Evolutionary conservation across 2,329 filamentous ascomycete species (phyloP).

Genomic region (Passalora sequoiae): DNA sequence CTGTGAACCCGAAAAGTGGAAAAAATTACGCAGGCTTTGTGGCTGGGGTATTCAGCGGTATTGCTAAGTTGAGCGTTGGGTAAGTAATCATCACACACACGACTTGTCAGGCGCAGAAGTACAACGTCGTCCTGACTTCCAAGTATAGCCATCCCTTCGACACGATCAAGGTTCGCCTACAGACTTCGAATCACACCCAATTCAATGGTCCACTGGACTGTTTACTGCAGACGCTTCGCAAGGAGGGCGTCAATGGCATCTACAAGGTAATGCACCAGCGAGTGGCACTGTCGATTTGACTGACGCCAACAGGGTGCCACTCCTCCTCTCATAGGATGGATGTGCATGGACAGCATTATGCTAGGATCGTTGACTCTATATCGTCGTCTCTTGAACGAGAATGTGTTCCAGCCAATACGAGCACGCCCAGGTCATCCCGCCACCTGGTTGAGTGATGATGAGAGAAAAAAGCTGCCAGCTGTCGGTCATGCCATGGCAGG

Average conservation of each 20-base stretch:
- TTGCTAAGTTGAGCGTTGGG: constrained; percentile 74
- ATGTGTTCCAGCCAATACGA: constrained; percentile 61
- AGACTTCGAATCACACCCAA: constrained; percentile 71
- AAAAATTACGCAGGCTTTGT: constrained; percentile 97
- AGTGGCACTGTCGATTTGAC: not conserved
- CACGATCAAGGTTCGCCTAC: constrained; percentile 91
- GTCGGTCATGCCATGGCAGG: constrained; percentile 85
- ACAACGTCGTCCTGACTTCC: not conserved
- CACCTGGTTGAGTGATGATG: constrained; percentile 29
- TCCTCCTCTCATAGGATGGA: constrained; percentile 91
- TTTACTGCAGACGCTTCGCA: constrained; percentile 72
- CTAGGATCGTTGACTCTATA: constrained; percentile 88
- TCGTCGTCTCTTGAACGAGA: constrained; percentile 73
- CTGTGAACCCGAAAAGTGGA: constrained; percentile 25
- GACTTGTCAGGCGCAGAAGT: too few species aligned
- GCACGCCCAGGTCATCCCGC: constrained; percentile 19
- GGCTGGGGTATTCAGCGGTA: constrained; percentile 89
- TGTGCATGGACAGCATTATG: constrained; percentile 96
- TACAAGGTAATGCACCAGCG: constrained; percentile 67
- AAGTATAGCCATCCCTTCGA: constrained; percentile 68
- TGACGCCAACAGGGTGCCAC: constrained; percentile 40
- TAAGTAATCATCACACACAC: constrained; percentile 48
- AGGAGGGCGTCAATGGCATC: constrained; percentile 77
- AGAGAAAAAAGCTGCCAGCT: constrained; percentile 56
- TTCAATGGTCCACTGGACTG: constrained; percentile 87